These are phyloP conservation scores for Earliella scabrosa DNA, from an alignment of 1,284 basidiomycete genomes.

Conservation along the genomic window DNA sequence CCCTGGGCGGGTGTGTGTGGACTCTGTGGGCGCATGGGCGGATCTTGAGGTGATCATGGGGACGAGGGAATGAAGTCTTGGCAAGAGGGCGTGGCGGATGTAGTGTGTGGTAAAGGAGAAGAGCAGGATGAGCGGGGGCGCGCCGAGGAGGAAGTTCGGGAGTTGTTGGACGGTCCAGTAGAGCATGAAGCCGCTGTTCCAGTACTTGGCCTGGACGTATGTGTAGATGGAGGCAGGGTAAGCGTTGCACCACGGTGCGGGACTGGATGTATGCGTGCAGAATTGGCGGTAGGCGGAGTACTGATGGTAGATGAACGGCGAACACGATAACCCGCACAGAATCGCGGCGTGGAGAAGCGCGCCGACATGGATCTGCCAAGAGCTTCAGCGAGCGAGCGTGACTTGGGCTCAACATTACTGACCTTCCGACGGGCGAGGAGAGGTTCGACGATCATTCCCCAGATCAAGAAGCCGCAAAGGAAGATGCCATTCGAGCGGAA, in stretches of 20 bases:
- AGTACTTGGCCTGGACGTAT: slow-evolving; percentile 87
- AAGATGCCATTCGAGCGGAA: slow-evolving; percentile 89
- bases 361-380: slow-evolving; percentile 38
- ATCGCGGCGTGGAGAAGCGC: slow-evolving; percentile 40
- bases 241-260: slow-evolving; percentile 65
- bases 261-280: neutral
- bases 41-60: slow-evolving; percentile 1
- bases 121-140: slow-evolving; percentile 69
- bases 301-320: slow-evolving; percentile 78
- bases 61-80: slow-evolving; percentile 24
- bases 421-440: slow-evolving; percentile 44
- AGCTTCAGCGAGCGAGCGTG: neutral
- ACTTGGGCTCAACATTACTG: slow-evolving; percentile 1
- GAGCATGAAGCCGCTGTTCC: slow-evolving; percentile 84
- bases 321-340: slow-evolving; percentile 50
- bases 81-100: slow-evolving; percentile 30
- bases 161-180: slow-evolving; percentile 88
- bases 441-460: slow-evolving; percentile 65
- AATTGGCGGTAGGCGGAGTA: slow-evolving; percentile 53
- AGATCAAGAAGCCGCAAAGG: slow-evolving; percentile 74
- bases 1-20: too few species aligned
- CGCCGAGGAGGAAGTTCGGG: slow-evolving; percentile 87
- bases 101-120: slow-evolving; percentile 47
- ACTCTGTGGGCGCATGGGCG: slow-evolving; percentile 1
- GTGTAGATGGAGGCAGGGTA: slow-evolving; percentile 75